Conservation (phyloP, 2,329 filamentous ascomycete species). For the Fusarium sp. region DNA sequence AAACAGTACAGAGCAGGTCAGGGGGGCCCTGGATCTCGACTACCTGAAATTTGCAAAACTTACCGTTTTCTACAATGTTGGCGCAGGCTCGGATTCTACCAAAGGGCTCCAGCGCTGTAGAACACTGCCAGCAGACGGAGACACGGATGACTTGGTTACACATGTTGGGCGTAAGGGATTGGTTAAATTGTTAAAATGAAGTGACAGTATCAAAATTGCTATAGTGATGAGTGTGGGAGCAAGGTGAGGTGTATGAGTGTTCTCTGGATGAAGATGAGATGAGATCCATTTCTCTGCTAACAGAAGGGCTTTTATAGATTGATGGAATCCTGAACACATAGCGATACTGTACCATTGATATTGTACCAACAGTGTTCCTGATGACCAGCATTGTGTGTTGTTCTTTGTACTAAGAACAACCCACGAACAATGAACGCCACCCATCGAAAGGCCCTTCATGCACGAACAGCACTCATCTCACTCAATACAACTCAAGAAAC, state of each 20-base stretch:
- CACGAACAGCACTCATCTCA: background rate
- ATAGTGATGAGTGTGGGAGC: background rate
- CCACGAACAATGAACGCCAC: background rate
- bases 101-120: background rate
- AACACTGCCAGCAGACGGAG: constrained; percentile 21
- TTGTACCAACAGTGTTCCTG: background rate
- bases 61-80: background rate
- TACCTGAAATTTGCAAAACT: background rate
- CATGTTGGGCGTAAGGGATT: background rate
- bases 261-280: background rate
- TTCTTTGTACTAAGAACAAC: background rate
- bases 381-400: background rate
- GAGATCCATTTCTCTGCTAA: background rate
- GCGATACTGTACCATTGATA: background rate
- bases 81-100: constrained; percentile 11
- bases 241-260: background rate
- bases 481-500: background rate
- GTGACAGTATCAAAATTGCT: background rate
- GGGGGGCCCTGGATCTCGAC: background rate
- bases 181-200: background rate
- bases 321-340: background rate
- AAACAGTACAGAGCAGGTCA: constrained; percentile 9
- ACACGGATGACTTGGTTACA: background rate
- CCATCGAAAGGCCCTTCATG: background rate
- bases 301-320: background rate